Percentiles rank a stretch among this genome's conserved stretches.
phyloP scores from a whole-genome alignment of 805 yeast species.

The Sugiyamaella lignohabitans region DNA sequence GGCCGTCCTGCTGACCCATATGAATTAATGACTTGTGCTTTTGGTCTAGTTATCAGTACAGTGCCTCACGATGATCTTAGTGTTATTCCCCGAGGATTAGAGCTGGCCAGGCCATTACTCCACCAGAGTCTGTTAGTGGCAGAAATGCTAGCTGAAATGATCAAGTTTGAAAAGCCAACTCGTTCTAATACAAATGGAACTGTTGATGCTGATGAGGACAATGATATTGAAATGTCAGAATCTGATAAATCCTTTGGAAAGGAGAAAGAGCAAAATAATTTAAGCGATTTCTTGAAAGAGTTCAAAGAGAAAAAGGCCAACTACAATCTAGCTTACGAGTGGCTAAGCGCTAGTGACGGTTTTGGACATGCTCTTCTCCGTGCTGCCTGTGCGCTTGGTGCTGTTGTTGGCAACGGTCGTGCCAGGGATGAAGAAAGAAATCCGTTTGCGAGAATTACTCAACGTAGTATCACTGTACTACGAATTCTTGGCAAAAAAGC shows the following conservation, averaged over 20 bases:
- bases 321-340: constrained; percentile 30
- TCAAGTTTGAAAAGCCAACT: constrained; percentile 23
- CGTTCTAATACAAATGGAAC: background rate
- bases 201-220: constrained; percentile 3
- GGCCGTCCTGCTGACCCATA: constrained; percentile 26
- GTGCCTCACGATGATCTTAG: constrained; percentile 35
- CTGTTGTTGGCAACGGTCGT: constrained; percentile 26
- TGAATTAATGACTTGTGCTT: constrained; percentile 31
- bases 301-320: constrained; percentile 6
- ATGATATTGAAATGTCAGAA: background rate
- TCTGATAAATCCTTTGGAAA: background rate
- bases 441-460: constrained; percentile 34
- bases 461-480: constrained; percentile 31
- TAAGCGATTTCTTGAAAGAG: background rate
- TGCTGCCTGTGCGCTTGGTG: constrained; percentile 36
- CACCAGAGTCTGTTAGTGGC: constrained; percentile 36
- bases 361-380: constrained; percentile 35
- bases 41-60: constrained; percentile 34
- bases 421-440: constrained; percentile 28
- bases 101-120: constrained; percentile 35
- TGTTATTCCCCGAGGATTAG: constrained; percentile 36
- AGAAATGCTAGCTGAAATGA: constrained; percentile 31
- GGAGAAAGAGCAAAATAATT: constrained; percentile 1
- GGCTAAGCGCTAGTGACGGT: constrained; percentile 33
- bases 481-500: constrained; percentile 32